These are phyloP conservation scores for Xylariales sp. DNA, from an alignment of 2,329 filamentous ascomycete genomes.

Conservation along the genomic window DNA sequence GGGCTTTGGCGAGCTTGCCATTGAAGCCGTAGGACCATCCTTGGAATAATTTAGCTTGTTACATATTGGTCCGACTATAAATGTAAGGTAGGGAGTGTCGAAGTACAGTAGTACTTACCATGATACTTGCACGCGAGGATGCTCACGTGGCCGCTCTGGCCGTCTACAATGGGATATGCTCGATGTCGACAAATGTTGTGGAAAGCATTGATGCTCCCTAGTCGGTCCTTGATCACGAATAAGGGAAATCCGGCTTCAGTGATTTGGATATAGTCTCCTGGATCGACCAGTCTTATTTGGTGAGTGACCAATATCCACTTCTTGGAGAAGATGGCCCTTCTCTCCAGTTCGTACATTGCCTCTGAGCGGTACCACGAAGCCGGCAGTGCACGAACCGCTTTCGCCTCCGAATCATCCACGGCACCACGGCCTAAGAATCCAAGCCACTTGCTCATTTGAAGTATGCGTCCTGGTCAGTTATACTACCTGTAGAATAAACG, in stretches of 20 bases:
- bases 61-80: neutral
- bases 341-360: slow-evolving; percentile 34
- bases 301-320: slow-evolving; percentile 1
- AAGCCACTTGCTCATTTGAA: no score
- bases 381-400: slow-evolving; percentile 24
- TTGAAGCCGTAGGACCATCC: slow-evolving; percentile 58
- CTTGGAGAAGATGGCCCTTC: slow-evolving; percentile 36
- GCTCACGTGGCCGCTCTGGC: slow-evolving; percentile 26
- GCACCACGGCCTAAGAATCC: no score
- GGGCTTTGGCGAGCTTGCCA: slow-evolving; percentile 56
- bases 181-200: slow-evolving; percentile 61
- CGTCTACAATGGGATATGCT: slow-evolving; percentile 45
- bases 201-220: slow-evolving; percentile 52
- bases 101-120: no score
- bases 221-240: slow-evolving; percentile 45
- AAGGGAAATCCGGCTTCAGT: slow-evolving; percentile 52
- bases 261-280: slow-evolving; percentile 48
- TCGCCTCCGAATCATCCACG: no score
- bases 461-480: no score
- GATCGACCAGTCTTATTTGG: neutral
- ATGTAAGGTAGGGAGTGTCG: no score
- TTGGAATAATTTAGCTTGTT: neutral
- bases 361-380: slow-evolving; percentile 31
- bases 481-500: no score
- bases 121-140: slow-evolving; percentile 42